A percentile compares a stretch with the other conserved stretches of the same genome.
Evolutionary conservation across 1,139 yeast genomes (phyloP).

Genomic region (Yamadazyma songkhlaensis): DNA sequence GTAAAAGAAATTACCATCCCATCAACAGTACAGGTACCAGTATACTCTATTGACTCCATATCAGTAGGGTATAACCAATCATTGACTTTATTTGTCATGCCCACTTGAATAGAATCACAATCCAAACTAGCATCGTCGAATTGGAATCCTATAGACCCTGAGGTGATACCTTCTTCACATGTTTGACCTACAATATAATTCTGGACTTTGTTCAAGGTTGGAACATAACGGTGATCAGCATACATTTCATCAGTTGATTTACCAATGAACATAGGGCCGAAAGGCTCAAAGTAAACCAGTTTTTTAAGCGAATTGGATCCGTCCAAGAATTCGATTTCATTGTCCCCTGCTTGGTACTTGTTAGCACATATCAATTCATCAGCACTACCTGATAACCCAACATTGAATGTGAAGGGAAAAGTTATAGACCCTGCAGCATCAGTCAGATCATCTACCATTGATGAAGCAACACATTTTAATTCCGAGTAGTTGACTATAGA

Average conservation of each 20-base stretch:
- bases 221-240: constrained; percentile 13
- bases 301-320: constrained; percentile 20
- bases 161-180: constrained; percentile 24
- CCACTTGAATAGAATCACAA: constrained; percentile 20
- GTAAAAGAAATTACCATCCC: constrained; percentile 14
- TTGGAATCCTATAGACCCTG: constrained; percentile 23
- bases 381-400: constrained; percentile 20
- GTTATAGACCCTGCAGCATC: constrained; percentile 20
- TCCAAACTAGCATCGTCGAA: constrained; percentile 15
- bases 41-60: constrained; percentile 5
- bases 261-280: not conserved
- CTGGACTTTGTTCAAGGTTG: constrained; percentile 17
- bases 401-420: constrained; percentile 27
- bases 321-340: constrained; percentile 26
- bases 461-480: constrained; percentile 23
- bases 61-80: constrained; percentile 21
- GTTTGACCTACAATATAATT: constrained; percentile 17
- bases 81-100: constrained; percentile 22
- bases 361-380: constrained; percentile 20
- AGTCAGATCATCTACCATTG: constrained; percentile 11
- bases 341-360: constrained; percentile 21
- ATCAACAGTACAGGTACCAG: constrained; percentile 16
- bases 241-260: constrained; percentile 4
- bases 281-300: constrained; percentile 3
- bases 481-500: constrained; percentile 20